phyloP scores from a whole-genome alignment of 768 basidiomycete species.

The Leccinum boreale region DNA sequence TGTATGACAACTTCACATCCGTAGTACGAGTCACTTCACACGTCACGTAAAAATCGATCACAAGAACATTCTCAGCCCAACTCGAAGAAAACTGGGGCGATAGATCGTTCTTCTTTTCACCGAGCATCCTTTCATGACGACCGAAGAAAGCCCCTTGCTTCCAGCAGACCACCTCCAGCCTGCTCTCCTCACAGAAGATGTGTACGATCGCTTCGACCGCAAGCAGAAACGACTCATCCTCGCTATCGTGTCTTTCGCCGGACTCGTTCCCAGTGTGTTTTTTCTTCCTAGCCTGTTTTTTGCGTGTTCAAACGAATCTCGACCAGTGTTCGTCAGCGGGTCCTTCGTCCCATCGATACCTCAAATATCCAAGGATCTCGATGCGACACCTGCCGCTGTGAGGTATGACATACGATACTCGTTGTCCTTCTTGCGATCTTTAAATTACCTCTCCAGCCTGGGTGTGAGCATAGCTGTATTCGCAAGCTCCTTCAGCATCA shows the following conservation, averaged over 20 bases:
- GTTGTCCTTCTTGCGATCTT: background rate
- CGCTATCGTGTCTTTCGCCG: slow-evolving; percentile 55
- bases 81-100: background rate
- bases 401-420: slow-evolving; percentile 37
- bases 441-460: slow-evolving; percentile 28
- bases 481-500: slow-evolving; percentile 39
- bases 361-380: slow-evolving; percentile 63
- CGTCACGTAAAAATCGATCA: background rate
- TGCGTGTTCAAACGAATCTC: background rate
- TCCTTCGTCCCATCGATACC: slow-evolving; percentile 76
- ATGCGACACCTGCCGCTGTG: slow-evolving; percentile 53
- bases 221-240: slow-evolving; percentile 52
- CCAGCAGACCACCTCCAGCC: slow-evolving; percentile 1
- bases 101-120: background rate
- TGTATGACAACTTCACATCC: no score
- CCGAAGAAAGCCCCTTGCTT: slow-evolving; percentile 30
- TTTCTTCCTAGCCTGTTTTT: background rate
- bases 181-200: slow-evolving; percentile 21
- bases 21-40: background rate
- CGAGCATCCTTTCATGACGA: slow-evolving; percentile 11
- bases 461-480: slow-evolving; percentile 52
- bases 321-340: slow-evolving; percentile 61
- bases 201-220: slow-evolving; percentile 60
- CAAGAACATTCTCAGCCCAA: background rate
- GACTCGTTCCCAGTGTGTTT: slow-evolving; percentile 57